Evolutionary conservation across 371 early-diverging fungal species (phyloP), one percentile per base, ranked within the genome.

Genomic region (Syncephalastrum sp.): DNA sequence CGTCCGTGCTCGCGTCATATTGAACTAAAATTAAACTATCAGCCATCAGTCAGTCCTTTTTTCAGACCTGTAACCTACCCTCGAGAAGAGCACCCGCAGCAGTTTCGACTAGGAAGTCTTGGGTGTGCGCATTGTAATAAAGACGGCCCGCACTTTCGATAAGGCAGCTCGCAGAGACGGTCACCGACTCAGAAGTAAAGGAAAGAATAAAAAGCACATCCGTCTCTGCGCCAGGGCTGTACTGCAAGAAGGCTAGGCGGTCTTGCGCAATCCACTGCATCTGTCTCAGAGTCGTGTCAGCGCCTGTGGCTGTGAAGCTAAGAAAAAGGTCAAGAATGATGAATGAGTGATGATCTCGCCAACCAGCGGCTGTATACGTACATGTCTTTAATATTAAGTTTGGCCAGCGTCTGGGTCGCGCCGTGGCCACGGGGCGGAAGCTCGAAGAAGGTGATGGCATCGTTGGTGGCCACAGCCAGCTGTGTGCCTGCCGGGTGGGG

Each of bases 401-500:
- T 45, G 12, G 62, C 68, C n/a, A 67, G 15, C 4, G 53, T n/a
- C 6, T 56, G 27, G 0, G 60, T 50, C 41, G 58, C 43, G 5
- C 74, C 79, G 25, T 63, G 58, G 3, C 63, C 79, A 24, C 64
- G 68, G 4, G 43, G 68, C 47, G 79, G 74, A 1, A 78, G 53
- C 12, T 72, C 71, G 56, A 64, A 77, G n/a, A 86, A 65, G 17
- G 77, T 67, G 8, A 83, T 72, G n/a, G 70, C 60, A 44, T 81
- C 63, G 12, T 72, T 72, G 21, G 87, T 64, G 51, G 92, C 72
- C 16, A 83, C 88, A 3, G 86, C 91, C 63, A 93, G 71, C 24
- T 83, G 79, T 50, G 90, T 88, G 1, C 87, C 91, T 4, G 76
- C 53, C 51, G 76, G 48, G n/a, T 66, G 60, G 4, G 81, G 72